These are phyloP conservation scores for Chondrus crispus DNA, from an alignment of 23 red algal genomes.

Conservation along the genomic window DNA sequence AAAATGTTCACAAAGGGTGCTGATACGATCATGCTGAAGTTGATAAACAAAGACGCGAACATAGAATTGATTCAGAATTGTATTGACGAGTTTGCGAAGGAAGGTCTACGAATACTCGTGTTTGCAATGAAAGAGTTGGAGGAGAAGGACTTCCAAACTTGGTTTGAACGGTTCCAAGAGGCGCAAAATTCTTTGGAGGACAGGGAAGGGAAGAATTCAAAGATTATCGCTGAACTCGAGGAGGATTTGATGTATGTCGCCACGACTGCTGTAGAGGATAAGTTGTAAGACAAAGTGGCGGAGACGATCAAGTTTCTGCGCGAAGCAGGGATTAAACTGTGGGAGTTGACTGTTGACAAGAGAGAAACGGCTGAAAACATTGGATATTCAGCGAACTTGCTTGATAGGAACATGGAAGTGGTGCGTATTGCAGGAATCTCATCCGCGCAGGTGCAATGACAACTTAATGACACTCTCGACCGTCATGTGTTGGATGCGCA, in stretches of 20 bases:
- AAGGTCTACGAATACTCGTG: constrained; percentile 86
- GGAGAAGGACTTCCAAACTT: constrained; percentile 58
- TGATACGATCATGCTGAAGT: constrained; percentile 81
- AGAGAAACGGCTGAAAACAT: constrained; percentile 93
- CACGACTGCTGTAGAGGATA: constrained; percentile 85
- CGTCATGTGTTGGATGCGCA: constrained; percentile 23
- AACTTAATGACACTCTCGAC: constrained; percentile 44
- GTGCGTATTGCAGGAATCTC: constrained; percentile 51
- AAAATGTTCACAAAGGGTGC: constrained; percentile 83
- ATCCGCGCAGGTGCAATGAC: constrained; percentile 19
- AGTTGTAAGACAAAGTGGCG: constrained; percentile 67
- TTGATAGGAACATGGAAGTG: constrained; percentile 77
- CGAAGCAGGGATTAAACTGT: constrained; percentile 79
- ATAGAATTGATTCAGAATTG: constrained; percentile 56
- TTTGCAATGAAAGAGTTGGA: constrained; percentile 68
- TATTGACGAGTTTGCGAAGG: constrained; percentile 88
- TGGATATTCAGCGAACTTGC: constrained; percentile 76
- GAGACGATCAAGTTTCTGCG: constrained; percentile 90
- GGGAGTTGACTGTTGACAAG: constrained; percentile 94
- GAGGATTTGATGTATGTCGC: constrained; percentile 67
- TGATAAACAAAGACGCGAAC: constrained; percentile 57
- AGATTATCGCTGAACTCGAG: constrained; percentile 67
- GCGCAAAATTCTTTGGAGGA: constrained; percentile 65
- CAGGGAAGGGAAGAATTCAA: constrained; percentile 40
- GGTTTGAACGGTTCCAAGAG: constrained; percentile 62